phyloP scores from a whole-genome alignment of 164 flowering plant species.

The Stephania cephalantha region DNA sequence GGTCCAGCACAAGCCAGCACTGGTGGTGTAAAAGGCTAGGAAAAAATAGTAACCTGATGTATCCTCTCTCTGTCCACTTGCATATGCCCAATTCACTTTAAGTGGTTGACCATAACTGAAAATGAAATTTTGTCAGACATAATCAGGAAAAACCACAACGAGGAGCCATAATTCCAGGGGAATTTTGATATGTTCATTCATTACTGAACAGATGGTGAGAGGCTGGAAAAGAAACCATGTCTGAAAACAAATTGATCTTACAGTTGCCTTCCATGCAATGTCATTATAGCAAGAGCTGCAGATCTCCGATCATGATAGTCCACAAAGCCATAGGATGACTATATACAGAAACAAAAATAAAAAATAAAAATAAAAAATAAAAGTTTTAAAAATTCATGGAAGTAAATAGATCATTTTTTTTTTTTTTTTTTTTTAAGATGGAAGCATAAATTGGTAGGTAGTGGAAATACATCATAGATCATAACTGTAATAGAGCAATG shows the following conservation, averaged over 20 bases:
- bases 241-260: constrained; percentile 28
- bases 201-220: background rate
- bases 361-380: too few relatives aligned
- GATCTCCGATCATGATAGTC: constrained; percentile 94
- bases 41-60: constrained; percentile 51
- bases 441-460: too few relatives aligned
- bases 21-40: background rate
- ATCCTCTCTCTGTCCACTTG: constrained; percentile 97
- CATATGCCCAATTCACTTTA: constrained; percentile 99
- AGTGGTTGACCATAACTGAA: constrained; percentile 97
- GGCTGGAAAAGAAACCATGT: background rate
- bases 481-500: background rate
- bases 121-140: background rate
- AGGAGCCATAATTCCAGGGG: background rate
- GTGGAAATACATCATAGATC: background rate
- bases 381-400: too few relatives aligned
- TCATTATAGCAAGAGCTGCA: constrained; percentile 83
- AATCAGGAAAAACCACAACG: background rate
- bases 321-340: constrained; percentile 98
- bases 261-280: constrained; percentile 95
- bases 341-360: constrained; percentile 22
- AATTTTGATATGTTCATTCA: background rate
- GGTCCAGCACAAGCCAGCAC: background rate
- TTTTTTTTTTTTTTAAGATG: too few relatives aligned
- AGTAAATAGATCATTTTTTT: too few relatives aligned